These are phyloP conservation scores for Verticillium isaacii DNA, from an alignment of 2,329 filamentous ascomycete genomes.

Conservation along the genomic window DNA sequence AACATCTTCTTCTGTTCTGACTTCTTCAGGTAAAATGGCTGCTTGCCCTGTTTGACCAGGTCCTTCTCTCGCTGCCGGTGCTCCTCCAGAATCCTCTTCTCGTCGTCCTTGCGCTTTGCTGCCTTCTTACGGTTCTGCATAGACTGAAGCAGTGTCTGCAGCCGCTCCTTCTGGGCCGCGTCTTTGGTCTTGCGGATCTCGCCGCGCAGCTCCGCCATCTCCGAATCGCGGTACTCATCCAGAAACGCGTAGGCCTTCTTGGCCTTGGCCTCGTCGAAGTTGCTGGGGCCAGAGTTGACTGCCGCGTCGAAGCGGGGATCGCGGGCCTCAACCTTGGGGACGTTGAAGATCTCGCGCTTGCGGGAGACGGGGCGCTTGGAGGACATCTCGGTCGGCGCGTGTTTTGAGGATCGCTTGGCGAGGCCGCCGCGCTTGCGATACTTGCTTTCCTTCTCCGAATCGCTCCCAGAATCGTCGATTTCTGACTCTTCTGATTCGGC, in stretches of 20 bases:
- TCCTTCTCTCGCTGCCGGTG: slow-evolving; percentile 83
- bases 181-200: slow-evolving; percentile 65
- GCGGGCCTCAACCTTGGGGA: slow-evolving; percentile 56
- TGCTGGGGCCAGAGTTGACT: slow-evolving; percentile 37
- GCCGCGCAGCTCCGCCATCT: slow-evolving; percentile 69
- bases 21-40: slow-evolving; percentile 89
- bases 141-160: slow-evolving; percentile 70
- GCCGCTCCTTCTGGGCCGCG: slow-evolving; percentile 56
- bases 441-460: slow-evolving; percentile 22
- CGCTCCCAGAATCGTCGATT: slow-evolving; percentile 17
- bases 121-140: slow-evolving; percentile 77
- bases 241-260: slow-evolving; percentile 82
- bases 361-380: slow-evolving; percentile 82
- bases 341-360: slow-evolving; percentile 65
- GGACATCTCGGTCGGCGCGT: slow-evolving; percentile 79
- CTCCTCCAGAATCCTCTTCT: slow-evolving; percentile 63
- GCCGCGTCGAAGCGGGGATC: slow-evolving; percentile 86
- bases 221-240: slow-evolving; percentile 77
- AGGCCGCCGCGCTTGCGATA: slow-evolving; percentile 22
- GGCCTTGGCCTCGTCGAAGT: slow-evolving; percentile 52
- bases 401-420: slow-evolving; percentile 62
- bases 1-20: slow-evolving; percentile 85
- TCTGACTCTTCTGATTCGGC: slow-evolving; percentile 17
- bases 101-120: slow-evolving; percentile 63
- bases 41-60: slow-evolving; percentile 80